A percentile compares a stretch with the other conserved stretches of the same genome.
Conservation (phyloP, 768 basidiomycete species). For the Gautieria morchelliformis region DNA sequence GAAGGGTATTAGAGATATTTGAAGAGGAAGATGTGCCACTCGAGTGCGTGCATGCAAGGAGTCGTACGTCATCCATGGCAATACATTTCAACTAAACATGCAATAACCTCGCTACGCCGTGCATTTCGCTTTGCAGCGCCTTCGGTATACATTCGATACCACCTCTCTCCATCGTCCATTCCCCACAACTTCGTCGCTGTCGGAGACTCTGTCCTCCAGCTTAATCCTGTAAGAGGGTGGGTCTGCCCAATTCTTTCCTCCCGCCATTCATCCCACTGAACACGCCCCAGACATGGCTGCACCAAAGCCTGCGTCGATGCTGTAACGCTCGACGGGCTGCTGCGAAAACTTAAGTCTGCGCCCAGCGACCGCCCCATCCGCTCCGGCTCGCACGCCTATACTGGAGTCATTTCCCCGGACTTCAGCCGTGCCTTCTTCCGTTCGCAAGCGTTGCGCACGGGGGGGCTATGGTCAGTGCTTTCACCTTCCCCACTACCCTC, state of each 20-base stretch:
- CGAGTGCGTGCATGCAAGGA: not conserved
- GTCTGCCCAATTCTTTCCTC: not conserved
- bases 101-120: not conserved
- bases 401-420: not conserved
- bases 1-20: slow-evolving; percentile 10
- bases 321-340: not conserved
- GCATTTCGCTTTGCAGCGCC: slow-evolving; percentile 4
- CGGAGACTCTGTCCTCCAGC: slow-evolving; percentile 11
- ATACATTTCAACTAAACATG: not conserved
- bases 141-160: slow-evolving; percentile 12
- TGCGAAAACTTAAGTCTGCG: not conserved
- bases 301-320: slow-evolving; percentile 4
- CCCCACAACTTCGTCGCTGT: slow-evolving; percentile 15
- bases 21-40: not conserved
- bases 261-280: not conserved
- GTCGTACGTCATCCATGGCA: slow-evolving; percentile 3
- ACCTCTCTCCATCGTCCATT: slow-evolving; percentile 5
- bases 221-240: slow-evolving; percentile 11
- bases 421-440: slow-evolving; percentile 10
- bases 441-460: slow-evolving; percentile 6
- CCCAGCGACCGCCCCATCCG: not conserved
- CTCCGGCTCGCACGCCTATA: too few species aligned
- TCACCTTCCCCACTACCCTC: not conserved
- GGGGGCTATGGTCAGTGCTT: not conserved
- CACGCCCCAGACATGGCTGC: not conserved